These are phyloP conservation scores for Starmerella stellata DNA, from an alignment of 805 yeast genomes.

Conservation along the genomic window DNA sequence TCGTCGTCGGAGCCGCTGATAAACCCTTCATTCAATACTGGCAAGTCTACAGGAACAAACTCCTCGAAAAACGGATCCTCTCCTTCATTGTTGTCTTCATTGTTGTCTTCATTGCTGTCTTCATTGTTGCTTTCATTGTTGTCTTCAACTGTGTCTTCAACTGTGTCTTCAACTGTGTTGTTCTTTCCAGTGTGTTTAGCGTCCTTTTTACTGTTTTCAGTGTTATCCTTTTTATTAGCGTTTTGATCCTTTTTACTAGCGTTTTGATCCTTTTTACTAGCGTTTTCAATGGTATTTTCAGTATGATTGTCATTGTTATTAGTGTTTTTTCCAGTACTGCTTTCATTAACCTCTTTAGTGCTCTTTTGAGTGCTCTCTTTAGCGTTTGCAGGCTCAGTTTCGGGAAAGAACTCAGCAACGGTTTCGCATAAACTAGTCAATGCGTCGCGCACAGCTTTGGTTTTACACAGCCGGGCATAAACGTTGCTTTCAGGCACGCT, in stretches of 20 bases:
- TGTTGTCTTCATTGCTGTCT: no score
- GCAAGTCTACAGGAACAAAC: conserved; percentile 21
- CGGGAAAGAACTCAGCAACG: conserved; percentile 4
- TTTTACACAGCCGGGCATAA: conserved; percentile 26
- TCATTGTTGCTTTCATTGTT: conserved; percentile 16
- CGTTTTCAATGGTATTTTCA: background rate
- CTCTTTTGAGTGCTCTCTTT: background rate
- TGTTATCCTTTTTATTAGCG: conserved; percentile 4
- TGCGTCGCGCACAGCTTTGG: conserved; percentile 13
- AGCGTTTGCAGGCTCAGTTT: background rate
- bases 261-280: background rate
- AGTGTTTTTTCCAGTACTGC: background rate
- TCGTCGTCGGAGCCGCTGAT: conserved; percentile 58
- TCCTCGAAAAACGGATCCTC: conserved; percentile 25
- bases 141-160: conserved; percentile 12
- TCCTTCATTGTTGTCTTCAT: conserved; percentile 25
- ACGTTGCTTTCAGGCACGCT: conserved; percentile 20
- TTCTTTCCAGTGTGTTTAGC: conserved; percentile 9
- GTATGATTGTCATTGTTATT: background rate
- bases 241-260: conserved; percentile 23
- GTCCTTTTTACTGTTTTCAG: conserved; percentile 9
- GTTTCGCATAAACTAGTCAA: conserved; percentile 4
- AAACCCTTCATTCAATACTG: conserved; percentile 37
- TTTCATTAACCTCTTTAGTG: background rate
- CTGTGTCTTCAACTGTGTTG: background rate